A percentile compares a stretch with the other conserved stretches of the same genome.
phyloP scores from a whole-genome alignment of 805 yeast genomes.

The Candida odintsovae region DNA sequence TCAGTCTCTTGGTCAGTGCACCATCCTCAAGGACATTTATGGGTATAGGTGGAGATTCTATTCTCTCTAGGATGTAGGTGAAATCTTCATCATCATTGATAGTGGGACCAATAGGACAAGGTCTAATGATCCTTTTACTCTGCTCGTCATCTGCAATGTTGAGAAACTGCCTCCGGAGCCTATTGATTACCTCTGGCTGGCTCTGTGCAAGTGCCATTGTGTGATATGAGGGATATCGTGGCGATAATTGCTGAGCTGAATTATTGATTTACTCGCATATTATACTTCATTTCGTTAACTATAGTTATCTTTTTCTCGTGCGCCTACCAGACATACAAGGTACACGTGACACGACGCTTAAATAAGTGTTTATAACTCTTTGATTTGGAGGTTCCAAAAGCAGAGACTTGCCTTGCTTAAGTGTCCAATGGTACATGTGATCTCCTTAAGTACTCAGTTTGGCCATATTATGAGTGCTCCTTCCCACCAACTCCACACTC shows the following conservation, averaged over 20 bases:
- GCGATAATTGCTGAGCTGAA: too few species aligned
- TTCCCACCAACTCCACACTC: background rate
- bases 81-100: background rate
- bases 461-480: background rate
- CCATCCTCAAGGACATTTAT: constrained; percentile 21
- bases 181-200: constrained; percentile 11
- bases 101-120: constrained; percentile 3
- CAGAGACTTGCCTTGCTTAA: too few species aligned
- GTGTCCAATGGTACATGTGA: too few species aligned
- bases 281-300: too few species aligned
- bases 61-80: constrained; percentile 8
- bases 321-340: too few species aligned
- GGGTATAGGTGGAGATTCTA: constrained; percentile 27
- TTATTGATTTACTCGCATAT: too few species aligned
- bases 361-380: too few species aligned
- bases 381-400: too few species aligned
- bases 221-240: too few species aligned
- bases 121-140: constrained; percentile 19
- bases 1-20: constrained; percentile 8
- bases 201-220: constrained; percentile 17
- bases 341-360: too few species aligned
- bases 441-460: background rate
- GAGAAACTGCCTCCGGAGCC: constrained; percentile 19
- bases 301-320: too few species aligned
- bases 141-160: constrained; percentile 18